Evolutionary conservation across 2,329 filamentous ascomycete species (phyloP).

Genomic region (Xylaria sp.): DNA sequence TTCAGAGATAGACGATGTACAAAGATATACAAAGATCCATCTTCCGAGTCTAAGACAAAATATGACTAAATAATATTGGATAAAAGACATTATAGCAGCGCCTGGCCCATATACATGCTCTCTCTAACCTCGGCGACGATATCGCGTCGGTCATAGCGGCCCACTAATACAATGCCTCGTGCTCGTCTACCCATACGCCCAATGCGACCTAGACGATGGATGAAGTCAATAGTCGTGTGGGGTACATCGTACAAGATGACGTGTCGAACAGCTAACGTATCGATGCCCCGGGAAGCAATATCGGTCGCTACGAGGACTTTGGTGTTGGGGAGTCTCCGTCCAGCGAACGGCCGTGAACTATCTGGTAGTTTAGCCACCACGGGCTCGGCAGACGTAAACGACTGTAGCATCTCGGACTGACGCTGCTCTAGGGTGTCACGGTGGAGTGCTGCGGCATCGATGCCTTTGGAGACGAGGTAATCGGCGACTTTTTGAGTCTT

Average conservation of each 20-base stretch:
- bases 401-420: conserved; percentile 78
- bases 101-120: conserved; percentile 85
- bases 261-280: conserved; percentile 89
- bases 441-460: conserved; percentile 86
- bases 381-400: conserved; percentile 71
- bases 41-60: conserved; percentile 17
- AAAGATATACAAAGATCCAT: conserved; percentile 34
- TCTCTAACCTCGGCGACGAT: conserved; percentile 91
- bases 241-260: conserved; percentile 98
- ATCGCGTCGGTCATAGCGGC: conserved; percentile 88
- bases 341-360: conserved; percentile 37
- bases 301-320: conserved; percentile 96
- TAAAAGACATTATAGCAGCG: conserved; percentile 68
- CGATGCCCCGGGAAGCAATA: conserved; percentile 89
- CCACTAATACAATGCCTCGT: conserved; percentile 88
- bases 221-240: conserved; percentile 97
- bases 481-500: conserved; percentile 82
- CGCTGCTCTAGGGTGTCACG: conserved; percentile 83
- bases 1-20: conserved; percentile 16
- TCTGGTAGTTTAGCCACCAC: conserved; percentile 43
- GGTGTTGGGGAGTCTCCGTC: conserved; percentile 71
- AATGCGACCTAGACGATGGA: conserved; percentile 90
- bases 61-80: not conserved
- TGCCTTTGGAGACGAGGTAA: conserved; percentile 84
- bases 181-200: conserved; percentile 93